Evolutionary conservation across 1,139 yeast genomes (phyloP).

Genomic region (Nematodospora anomalae): DNA sequence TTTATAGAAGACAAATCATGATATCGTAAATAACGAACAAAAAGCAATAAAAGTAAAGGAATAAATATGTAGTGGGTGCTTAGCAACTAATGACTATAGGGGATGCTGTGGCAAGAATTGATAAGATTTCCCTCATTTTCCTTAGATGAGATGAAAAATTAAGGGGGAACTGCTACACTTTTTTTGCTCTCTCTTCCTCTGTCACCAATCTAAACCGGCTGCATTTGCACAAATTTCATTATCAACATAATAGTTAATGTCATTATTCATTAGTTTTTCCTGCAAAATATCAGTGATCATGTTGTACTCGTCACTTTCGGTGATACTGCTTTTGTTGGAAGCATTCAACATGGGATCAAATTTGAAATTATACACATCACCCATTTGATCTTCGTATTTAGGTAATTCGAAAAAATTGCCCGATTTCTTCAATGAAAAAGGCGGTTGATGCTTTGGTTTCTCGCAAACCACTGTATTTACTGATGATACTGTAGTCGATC

Average conservation of each 20-base stretch:
- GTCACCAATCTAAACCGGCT: not conserved
- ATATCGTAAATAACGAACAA: not conserved
- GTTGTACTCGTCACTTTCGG: conserved; percentile 39
- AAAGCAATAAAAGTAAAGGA: not conserved
- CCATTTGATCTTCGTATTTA: conserved; percentile 19
- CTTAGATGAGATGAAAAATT: not conserved
- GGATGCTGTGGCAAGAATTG: not conserved
- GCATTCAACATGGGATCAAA: conserved; percentile 14
- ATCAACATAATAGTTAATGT: conserved; percentile 31
- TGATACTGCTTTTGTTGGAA: conserved; percentile 4
- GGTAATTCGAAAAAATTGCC: conserved; percentile 31
- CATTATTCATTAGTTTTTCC: conserved; percentile 40
- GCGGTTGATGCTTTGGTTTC: conserved; percentile 17
- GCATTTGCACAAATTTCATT: not conserved
- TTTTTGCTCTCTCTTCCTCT: not conserved
- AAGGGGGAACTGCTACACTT: not conserved
- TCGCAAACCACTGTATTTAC: conserved; percentile 21
- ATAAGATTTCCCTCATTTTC: no score
- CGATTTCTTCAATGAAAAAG: conserved; percentile 11
- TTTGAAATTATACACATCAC: conserved; percentile 12
- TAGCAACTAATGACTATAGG: not conserved
- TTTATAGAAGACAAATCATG: not conserved
- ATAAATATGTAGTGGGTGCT: not conserved
- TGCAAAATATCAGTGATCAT: conserved; percentile 43
- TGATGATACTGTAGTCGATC: conserved; percentile 47